These are phyloP conservation scores for Fusarium sp. DNA, from an alignment of 2,329 filamentous ascomycete species.

Conservation along the genomic window DNA sequence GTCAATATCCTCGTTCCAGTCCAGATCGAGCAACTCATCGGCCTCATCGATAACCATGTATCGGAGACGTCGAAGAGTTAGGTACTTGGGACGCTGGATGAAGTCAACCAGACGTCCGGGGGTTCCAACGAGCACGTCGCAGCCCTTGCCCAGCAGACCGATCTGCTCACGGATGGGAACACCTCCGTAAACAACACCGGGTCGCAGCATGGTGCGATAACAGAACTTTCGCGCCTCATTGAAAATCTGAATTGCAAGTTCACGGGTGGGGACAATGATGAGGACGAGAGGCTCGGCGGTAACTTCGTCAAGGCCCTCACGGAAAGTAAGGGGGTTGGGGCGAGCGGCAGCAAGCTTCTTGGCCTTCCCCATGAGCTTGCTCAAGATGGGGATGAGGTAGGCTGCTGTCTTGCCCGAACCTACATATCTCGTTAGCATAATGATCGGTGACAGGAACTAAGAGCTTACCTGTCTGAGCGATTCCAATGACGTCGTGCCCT, in stretches of 20 bases:
- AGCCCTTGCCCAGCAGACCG: slow-evolving; percentile 81
- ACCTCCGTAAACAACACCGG: slow-evolving; percentile 90
- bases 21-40: slow-evolving; percentile 86
- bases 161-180: slow-evolving; percentile 77
- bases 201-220: slow-evolving; percentile 94
- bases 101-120: slow-evolving; percentile 89
- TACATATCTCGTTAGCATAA: slow-evolving; percentile 51
- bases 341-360: slow-evolving; percentile 86
- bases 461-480: slow-evolving; percentile 88
- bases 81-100: slow-evolving; percentile 75
- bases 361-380: slow-evolving; percentile 94
- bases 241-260: slow-evolving; percentile 94
- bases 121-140: slow-evolving; percentile 89
- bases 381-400: slow-evolving; percentile 89
- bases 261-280: slow-evolving; percentile 86
- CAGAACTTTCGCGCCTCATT: slow-evolving; percentile 93
- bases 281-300: slow-evolving; percentile 90
- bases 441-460: not conserved
- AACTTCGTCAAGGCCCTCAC: slow-evolving; percentile 61
- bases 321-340: slow-evolving; percentile 71
- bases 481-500: slow-evolving; percentile 85
- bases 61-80: slow-evolving; percentile 81
- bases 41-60: slow-evolving; percentile 92
- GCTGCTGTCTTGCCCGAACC: slow-evolving; percentile 97
- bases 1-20: slow-evolving; percentile 82